Evolutionary conservation across 2,329 filamentous ascomycete species (phyloP).

Genomic region (Trichoderma citrinoviride): DNA sequence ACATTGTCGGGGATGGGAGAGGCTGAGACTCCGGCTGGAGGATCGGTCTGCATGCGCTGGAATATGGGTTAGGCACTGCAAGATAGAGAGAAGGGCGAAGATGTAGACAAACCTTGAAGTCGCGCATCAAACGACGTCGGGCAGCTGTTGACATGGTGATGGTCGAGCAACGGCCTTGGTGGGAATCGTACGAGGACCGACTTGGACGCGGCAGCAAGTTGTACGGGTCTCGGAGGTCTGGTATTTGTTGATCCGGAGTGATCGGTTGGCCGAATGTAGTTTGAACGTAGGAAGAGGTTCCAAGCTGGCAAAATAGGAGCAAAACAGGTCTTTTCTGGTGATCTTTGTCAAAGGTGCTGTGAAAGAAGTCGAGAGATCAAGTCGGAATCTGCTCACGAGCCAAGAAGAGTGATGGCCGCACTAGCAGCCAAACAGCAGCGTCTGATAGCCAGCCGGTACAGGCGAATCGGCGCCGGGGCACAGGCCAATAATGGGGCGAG

Average conservation of each 20-base stretch:
- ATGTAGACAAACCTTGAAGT: slow-evolving; percentile 83
- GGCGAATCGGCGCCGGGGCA: not conserved
- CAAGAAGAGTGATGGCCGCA: slow-evolving; percentile 14
- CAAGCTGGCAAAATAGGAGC: not conserved
- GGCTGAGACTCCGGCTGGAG: slow-evolving; percentile 92
- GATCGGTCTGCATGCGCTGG: slow-evolving; percentile 98
- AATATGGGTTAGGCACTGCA: slow-evolving; percentile 21
- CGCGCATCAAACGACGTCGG: slow-evolving; percentile 93
- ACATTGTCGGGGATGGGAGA: slow-evolving; percentile 95
- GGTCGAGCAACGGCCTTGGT: not conserved
- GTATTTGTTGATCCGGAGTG: not conserved
- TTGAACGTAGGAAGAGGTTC: not conserved
- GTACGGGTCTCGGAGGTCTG: no score
- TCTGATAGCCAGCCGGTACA: not conserved
- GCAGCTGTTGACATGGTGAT: slow-evolving; percentile 77
- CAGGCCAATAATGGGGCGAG: not conserved
- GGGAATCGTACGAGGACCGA: slow-evolving; percentile 1
- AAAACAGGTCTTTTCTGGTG: not conserved
- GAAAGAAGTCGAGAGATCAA: slow-evolving; percentile 3
- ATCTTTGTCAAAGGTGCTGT: not conserved
- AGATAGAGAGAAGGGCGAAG: not conserved
- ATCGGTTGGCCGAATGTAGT: not conserved
- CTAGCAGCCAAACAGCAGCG: not conserved
- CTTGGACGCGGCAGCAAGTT: not conserved
- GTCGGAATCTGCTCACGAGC: slow-evolving; percentile 13